phyloP scores from a whole-genome alignment of 768 basidiomycete genomes.

The Chalciporus chontae region DNA sequence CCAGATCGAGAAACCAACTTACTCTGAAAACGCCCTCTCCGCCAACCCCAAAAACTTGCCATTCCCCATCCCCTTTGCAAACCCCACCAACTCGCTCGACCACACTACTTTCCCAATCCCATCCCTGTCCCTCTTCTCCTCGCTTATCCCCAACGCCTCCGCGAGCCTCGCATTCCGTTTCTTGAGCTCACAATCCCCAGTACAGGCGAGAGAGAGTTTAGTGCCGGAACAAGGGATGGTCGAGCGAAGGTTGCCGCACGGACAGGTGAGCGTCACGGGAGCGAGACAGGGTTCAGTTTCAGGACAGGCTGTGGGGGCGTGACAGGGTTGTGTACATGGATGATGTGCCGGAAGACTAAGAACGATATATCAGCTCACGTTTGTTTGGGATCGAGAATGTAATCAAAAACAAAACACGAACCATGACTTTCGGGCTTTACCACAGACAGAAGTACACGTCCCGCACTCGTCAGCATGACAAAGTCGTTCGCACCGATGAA shows the following conservation, averaged over 20 bases:
- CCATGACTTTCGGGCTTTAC: slow-evolving; percentile 86
- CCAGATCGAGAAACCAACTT: slow-evolving; percentile 29
- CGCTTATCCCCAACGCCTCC: slow-evolving; percentile 84
- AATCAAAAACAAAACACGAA: slow-evolving; percentile 30
- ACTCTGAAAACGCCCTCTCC: slow-evolving; percentile 83
- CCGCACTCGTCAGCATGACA: slow-evolving; percentile 89
- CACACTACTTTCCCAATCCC: slow-evolving; percentile 46
- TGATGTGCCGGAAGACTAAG: slow-evolving; percentile 65
- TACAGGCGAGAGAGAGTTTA: slow-evolving; percentile 60
- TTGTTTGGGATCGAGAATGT: not conserved
- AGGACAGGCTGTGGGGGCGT: slow-evolving; percentile 83
- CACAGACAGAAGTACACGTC: slow-evolving; percentile 69
- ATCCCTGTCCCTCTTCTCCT: slow-evolving; percentile 41
- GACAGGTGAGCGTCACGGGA: slow-evolving; percentile 65
- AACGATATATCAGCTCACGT: not conserved
- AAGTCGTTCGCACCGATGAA: slow-evolving; percentile 77
- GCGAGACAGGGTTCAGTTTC: slow-evolving; percentile 76
- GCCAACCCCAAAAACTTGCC: slow-evolving; percentile 65
- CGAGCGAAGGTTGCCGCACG: slow-evolving; percentile 81
- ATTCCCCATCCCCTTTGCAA: slow-evolving; percentile 51
- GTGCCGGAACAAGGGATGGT: slow-evolving; percentile 61
- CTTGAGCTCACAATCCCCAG: slow-evolving; percentile 76
- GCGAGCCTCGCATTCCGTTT: slow-evolving; percentile 88
- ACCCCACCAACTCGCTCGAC: slow-evolving; percentile 56
- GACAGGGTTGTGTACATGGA: slow-evolving; percentile 75